Evolutionary conservation across 2,329 filamentous ascomycete species (phyloP), one percentile per base, ranked within the genome.

Genomic region (Pseudopithomyces chartarum): DNA sequence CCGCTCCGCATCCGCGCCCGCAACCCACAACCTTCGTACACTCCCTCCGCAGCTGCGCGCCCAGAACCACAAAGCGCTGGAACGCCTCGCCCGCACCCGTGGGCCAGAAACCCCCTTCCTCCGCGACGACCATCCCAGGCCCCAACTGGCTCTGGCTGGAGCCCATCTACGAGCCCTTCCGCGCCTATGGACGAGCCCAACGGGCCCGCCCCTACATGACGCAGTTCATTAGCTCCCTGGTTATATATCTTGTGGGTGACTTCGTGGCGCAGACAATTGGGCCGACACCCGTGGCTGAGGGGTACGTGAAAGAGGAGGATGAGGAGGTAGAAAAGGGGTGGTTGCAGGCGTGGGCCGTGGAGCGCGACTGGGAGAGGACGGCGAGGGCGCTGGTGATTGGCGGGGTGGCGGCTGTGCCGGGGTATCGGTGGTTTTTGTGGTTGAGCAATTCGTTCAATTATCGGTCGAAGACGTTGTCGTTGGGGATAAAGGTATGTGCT

Each of bases 371-470:
- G 71, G 59, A 64, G 20, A 83, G 92, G 43, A 94, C 91, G 0
- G 71, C 84, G 54, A 82, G 92, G 51, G 88, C 91, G 55, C 76
- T 97, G 67, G 71, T 87, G 2, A 94, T 97, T 55, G 92, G 92
- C 3, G 86, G 84, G 1, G 78, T 89, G 46, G 85, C 85, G 11
- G 87, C 89, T 17, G 90, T 97, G 56, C 93, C 93, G 0, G 85
- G 84, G 44, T 97, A 93, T 73, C 85, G 86, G 66, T 97, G 92
- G 92, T 96, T 82, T 78, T 81, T 93, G 64, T 96, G 89, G 77
- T 84, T 97, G 13, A 88, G 90, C 40, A 82, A 85, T 57, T 84
- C 87, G 76, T 97, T 97, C 84, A 97, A 97, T 79, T 96, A 91
- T 76, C 65, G 85, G 7, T 93, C 90, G 29, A 88, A 87, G 64